Evolutionary conservation across 371 early-diverging fungal genomes (phyloP), one percentile per base, ranked within the genome.

Genomic region (Dinochytrium kinnereticum): DNA sequence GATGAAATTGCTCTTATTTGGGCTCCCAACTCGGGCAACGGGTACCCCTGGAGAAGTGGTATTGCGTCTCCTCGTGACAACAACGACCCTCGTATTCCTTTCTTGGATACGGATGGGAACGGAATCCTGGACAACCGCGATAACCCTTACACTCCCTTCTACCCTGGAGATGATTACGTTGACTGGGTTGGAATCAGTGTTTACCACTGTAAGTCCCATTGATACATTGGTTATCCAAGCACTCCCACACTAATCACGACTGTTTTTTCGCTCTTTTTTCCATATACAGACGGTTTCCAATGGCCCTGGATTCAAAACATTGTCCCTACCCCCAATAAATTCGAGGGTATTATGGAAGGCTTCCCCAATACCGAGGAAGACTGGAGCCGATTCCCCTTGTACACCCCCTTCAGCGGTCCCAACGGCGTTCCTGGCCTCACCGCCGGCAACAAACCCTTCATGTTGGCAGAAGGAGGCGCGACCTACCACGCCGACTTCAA

Each of bases 101-200:
- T 59, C 24, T 64, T 84, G 40, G 84, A 84, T 69, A 82, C 84
- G 15, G 81, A 84, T 75, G 51, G 59, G 28, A 74, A 84, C 65
- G 80, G 80, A 10, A 49, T 33, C 1, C 55, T 70, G 38, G 75
- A 80, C 68, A 28, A 3, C 19, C 15, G 44, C n/a, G 84, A 83
- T 64, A 44, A 76, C 64, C 81, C 85, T 7, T 85, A 83, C 70
- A 30, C 55, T 15, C 85, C 85, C 1, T 85, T 38, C 77, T 85
- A 81, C 69, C 85, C 87, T 15, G 87, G 87, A 24, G 85, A 85
- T 64, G 84, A 81, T 0, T 79, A 72, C 49, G 87, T 87, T 17
- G 85, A 85, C 72, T 87, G 87, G 87, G 82, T 85, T 30, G 84
- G 85, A 3, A 38, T 84, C 13, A 77, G 78, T 7, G 70, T 81